Evolutionary conservation across 306 rosid species (phyloP).

Genomic region (Begonia fuchsioides): DNA sequence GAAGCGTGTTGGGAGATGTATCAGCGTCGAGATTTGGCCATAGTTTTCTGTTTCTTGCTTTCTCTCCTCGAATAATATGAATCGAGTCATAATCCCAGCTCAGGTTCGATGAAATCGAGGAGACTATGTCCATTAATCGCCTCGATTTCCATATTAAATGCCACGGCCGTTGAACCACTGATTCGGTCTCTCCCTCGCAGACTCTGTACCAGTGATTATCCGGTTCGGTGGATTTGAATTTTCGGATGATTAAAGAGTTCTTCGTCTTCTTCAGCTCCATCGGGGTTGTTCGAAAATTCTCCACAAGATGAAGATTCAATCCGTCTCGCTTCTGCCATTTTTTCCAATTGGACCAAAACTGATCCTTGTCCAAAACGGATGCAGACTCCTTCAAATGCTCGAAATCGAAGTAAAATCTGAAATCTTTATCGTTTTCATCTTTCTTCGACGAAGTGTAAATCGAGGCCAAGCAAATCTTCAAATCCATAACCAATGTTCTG

Average conservation of each 20-base stretch:
- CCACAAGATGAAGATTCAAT: slow-evolving; percentile 61
- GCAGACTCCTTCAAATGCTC: slow-evolving; percentile 88
- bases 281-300: slow-evolving; percentile 70
- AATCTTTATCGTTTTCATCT: slow-evolving; percentile 94
- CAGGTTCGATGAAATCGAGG: slow-evolving; percentile 60
- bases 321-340: slow-evolving; percentile 70
- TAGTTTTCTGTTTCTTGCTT: slow-evolving; percentile 75
- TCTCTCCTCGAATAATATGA: slow-evolving; percentile 89
- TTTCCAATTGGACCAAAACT: slow-evolving; percentile 87
- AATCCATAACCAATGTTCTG: slow-evolving; percentile 91
- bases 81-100: slow-evolving; percentile 90
- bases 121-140: slow-evolving; percentile 83
- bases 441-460: slow-evolving; percentile 60
- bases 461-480: slow-evolving; percentile 76
- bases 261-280: slow-evolving; percentile 67
- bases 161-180: slow-evolving; percentile 88
- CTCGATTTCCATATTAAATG: slow-evolving; percentile 91
- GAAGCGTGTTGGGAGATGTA: slow-evolving; percentile 70
- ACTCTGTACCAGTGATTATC: slow-evolving; percentile 95
- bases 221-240: slow-evolving; percentile 81
- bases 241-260: slow-evolving; percentile 75
- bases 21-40: slow-evolving; percentile 93
- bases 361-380: slow-evolving; percentile 72
- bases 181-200: slow-evolving; percentile 96
- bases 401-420: slow-evolving; percentile 88